A percentile compares a stretch with the other conserved stretches of the same genome.
These are phyloP conservation scores for Fraxinus americana DNA, from an alignment of 257 asterid species.

Conservation along the genomic window DNA sequence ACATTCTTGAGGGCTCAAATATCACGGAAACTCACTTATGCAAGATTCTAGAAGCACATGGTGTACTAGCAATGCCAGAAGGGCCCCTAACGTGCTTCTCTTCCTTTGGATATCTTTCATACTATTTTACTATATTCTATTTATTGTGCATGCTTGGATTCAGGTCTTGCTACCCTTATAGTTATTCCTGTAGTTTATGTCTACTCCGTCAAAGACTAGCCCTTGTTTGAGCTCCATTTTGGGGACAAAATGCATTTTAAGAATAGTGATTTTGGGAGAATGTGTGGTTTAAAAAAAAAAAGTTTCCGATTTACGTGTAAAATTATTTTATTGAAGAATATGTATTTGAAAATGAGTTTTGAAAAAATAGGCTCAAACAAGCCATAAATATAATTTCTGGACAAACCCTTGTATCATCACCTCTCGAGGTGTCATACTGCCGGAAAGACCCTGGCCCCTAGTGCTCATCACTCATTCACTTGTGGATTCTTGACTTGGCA, in stretches of 20 bases:
- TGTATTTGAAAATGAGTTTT: no score
- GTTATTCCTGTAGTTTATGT: not conserved
- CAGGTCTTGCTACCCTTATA: not conserved
- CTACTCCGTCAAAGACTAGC: not conserved
- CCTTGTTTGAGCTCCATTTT: no score
- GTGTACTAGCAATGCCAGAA: slow-evolving; percentile 60
- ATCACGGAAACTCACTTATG: slow-evolving; percentile 52
- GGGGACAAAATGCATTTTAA: no score
- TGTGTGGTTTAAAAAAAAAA: no score
- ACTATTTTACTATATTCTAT: not conserved
- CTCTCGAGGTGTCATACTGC: not conserved
- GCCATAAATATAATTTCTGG: not conserved
- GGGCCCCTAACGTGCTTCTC: slow-evolving; percentile 64
- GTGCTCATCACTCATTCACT: not conserved
- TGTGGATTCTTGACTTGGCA: not conserved
- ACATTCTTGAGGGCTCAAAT: slow-evolving; percentile 47
- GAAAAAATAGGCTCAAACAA: no score
- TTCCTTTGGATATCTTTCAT: slow-evolving; percentile 28
- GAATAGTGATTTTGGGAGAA: no score
- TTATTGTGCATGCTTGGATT: not conserved
- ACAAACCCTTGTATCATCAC: not conserved
- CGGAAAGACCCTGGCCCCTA: not conserved
- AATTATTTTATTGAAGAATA: no score
- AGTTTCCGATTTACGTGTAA: no score
- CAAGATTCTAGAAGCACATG: slow-evolving; percentile 60